phyloP scores from a whole-genome alignment of 768 basidiomycete genomes.

The Trametes elegans region DNA sequence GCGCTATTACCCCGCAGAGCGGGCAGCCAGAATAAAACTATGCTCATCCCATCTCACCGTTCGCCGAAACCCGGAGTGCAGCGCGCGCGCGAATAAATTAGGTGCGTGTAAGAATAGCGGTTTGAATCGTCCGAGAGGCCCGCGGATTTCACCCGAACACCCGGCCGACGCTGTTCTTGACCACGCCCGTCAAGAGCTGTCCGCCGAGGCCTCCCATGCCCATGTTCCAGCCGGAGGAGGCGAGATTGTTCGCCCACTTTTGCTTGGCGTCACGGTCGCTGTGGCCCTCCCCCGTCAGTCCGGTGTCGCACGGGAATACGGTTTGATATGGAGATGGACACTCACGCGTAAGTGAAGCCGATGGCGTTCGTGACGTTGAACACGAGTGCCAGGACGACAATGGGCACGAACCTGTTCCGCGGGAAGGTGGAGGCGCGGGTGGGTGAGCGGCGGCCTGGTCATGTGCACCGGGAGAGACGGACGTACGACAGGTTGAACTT shows the following conservation, averaged over 20 bases:
- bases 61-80: too few relatives aligned
- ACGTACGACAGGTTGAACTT: constrained; percentile 85
- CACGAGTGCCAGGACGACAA: constrained; percentile 89
- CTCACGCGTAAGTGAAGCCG: constrained; percentile 94
- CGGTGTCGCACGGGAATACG: background rate
- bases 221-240: constrained; percentile 67
- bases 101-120: background rate
- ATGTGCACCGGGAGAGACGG: background rate
- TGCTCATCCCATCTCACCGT: too few relatives aligned
- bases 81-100: too few relatives aligned
- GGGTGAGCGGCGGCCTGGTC: background rate
- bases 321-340: constrained; percentile 15
- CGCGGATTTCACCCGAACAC: constrained; percentile 53
- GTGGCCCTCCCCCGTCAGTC: constrained; percentile 2
- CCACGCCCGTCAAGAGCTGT: constrained; percentile 75
- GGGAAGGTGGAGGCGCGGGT: background rate
- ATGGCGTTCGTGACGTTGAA: constrained; percentile 97
- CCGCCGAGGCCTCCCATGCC: constrained; percentile 83
- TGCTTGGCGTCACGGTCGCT: constrained; percentile 93
- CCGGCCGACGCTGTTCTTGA: constrained; percentile 77
- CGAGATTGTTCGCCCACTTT: constrained; percentile 79
- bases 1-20: too few relatives aligned
- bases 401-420: constrained; percentile 89
- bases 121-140: background rate
- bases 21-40: too few relatives aligned